phyloP scores from a whole-genome alignment of 73 alveolate species.

The Diophrys sp. region DNA sequence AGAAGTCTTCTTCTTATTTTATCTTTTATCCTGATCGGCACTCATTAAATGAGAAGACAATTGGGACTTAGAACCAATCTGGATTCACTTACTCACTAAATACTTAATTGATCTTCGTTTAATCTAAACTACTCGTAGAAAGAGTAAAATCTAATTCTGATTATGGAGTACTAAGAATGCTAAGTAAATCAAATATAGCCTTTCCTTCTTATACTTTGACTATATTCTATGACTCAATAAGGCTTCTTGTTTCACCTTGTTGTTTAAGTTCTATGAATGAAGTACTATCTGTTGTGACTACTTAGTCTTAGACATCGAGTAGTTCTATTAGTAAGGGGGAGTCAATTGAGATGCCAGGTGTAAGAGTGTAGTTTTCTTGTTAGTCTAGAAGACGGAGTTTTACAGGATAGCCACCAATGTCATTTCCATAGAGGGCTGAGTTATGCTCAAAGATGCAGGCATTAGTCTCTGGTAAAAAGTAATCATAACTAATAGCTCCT shows the following conservation, averaged over 20 bases:
- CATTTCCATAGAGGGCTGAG: not conserved
- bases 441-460: too few species aligned
- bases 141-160: not conserved
- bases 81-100: not conserved
- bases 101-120: not conserved
- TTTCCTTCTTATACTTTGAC: not conserved
- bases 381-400: not conserved
- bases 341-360: not conserved
- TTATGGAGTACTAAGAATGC: not conserved
- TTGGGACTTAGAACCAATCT: not conserved
- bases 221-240: not conserved
- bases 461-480: not conserved
- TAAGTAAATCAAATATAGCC: not conserved
- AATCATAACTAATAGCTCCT: not conserved
- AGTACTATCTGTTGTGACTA: not conserved
- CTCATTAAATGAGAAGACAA: not conserved
- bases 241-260: not conserved
- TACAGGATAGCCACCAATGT: not conserved
- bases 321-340: not conserved
- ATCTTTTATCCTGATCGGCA: not conserved
- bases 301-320: not conserved
- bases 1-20: not conserved
- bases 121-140: too few species aligned
- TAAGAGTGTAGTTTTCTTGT: not conserved
- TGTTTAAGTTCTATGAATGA: not conserved